A percentile compares a stretch with the other conserved stretches of the same genome.
Conservation (phyloP, 2,329 filamentous ascomycete species). For the Ilyonectria destructans region DNA sequence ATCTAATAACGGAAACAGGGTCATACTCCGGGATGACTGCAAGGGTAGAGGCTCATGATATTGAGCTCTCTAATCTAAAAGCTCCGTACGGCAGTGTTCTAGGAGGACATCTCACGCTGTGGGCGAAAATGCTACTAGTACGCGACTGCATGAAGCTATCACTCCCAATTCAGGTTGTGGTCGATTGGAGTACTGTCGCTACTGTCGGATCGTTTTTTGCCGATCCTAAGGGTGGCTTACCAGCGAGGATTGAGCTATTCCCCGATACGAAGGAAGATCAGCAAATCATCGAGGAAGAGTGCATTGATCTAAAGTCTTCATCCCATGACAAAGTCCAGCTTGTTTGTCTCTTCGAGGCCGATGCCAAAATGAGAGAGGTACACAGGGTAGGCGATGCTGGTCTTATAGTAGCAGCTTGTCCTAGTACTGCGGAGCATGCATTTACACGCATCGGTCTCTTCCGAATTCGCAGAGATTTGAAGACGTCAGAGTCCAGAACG, state of each 20-base stretch:
- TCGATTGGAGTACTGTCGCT: background rate
- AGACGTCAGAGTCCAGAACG: too few species aligned
- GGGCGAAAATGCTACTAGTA: background rate
- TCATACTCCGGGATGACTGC: background rate
- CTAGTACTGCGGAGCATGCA: background rate
- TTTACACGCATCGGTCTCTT: background rate
- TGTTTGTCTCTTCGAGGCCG: background rate
- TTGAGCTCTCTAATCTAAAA: background rate
- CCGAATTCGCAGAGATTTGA: background rate
- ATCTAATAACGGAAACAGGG: background rate
- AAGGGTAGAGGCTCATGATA: background rate
- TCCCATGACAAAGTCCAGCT: background rate
- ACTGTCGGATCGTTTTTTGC: too few species aligned
- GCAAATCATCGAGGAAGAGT: background rate
- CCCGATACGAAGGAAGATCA: background rate
- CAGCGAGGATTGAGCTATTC: background rate
- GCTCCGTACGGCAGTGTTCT: background rate
- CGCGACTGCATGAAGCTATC: background rate
- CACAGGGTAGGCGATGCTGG: background rate
- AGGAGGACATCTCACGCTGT: background rate
- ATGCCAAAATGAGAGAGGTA: background rate
- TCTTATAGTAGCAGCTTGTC: background rate
- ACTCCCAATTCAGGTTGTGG: background rate
- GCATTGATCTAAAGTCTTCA: background rate
- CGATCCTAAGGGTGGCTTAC: background rate